phyloP scores from a whole-genome alignment of 192 early-diverging fungal species.

The Cladochytrium replicatum region DNA sequence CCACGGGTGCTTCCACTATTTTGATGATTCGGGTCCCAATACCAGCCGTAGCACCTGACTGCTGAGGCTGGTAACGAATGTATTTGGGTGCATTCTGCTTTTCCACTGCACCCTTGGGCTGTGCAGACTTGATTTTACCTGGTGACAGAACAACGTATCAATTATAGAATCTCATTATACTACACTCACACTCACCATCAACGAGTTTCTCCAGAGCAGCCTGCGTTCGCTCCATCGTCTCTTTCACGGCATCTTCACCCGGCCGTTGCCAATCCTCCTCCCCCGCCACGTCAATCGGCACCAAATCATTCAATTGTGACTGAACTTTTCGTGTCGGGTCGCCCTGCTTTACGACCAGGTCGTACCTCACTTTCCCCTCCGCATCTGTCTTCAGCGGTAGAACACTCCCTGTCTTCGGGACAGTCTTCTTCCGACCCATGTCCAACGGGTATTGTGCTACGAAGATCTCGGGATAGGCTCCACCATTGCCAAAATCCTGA shows the following conservation, averaged over 20 bases:
- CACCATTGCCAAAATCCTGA: slow-evolving; percentile 94
- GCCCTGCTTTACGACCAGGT: slow-evolving; percentile 76
- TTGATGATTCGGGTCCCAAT: slow-evolving; percentile 83
- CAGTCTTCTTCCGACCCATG: slow-evolving; percentile 73
- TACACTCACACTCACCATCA: slow-evolving; percentile 38
- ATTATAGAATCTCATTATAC: background rate
- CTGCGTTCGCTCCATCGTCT: slow-evolving; percentile 83
- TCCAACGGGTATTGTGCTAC: slow-evolving; percentile 88
- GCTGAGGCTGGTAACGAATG: slow-evolving; percentile 83
- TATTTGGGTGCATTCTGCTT: slow-evolving; percentile 60
- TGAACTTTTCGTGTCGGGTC: no score
- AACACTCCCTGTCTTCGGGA: slow-evolving; percentile 26
- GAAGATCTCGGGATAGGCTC: slow-evolving; percentile 92
- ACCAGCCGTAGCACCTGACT: slow-evolving; percentile 57
- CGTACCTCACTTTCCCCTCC: slow-evolving; percentile 81
- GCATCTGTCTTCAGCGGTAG: slow-evolving; percentile 84
- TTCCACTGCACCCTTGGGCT: slow-evolving; percentile 46
- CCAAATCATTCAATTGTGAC: slow-evolving; percentile 9
- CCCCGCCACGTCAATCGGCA: slow-evolving; percentile 41
- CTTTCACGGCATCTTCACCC: slow-evolving; percentile 62
- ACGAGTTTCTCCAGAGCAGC: slow-evolving; percentile 81
- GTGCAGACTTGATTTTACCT: slow-evolving; percentile 54
- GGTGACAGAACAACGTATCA: background rate
- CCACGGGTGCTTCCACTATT: slow-evolving; percentile 88
- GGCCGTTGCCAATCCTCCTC: slow-evolving; percentile 65